Evolutionary conservation across 495 filamentous ascomycete genomes (phyloP), one percentile per base, ranked within the genome.

Genomic region (Penicillium argentinense): DNA sequence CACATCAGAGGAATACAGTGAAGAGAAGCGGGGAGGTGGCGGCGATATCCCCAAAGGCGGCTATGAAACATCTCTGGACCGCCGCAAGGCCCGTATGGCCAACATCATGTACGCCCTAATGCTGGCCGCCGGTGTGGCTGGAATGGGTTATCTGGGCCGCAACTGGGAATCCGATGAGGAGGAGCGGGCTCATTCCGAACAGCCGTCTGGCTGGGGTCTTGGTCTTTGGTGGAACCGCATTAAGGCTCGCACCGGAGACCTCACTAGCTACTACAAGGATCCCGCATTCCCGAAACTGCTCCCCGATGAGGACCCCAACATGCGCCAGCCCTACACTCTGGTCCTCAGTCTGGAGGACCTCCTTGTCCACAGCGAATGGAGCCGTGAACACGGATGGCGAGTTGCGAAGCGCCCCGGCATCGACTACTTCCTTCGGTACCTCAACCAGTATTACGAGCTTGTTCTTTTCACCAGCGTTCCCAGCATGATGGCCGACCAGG

Each of bases 361-460:
- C 53, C 77, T 97, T 21, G 82, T 98, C 25, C 92, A 97, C 68
- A 90, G 85, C 63, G 88, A 95, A 57, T 98, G 93, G 93, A 81
- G 81, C 16, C 81, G 91, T 39, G 86, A 97, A 56, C 87, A 97
- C 56, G 93, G 93, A 21, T 98, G 93, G 92, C 83, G 92, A 46
- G 80, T 92, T 54, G 93, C 93, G 30, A 98, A 98, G 72, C 82
- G 93, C 25, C 93, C 93, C 21, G 93, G 93, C 29, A 78, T 96
- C 34, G 93, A 98, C 71, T 98, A 98, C 74, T 97, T 98, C 74
- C 67, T 98, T 42, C 88, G 87, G 59, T 98, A 98, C 63, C 77
- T 98, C 28, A 90, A 85, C 68, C 89, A 96, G 63, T 97, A 97
- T 75, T 98, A 96, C 67, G 93, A 98, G 64, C 76, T 98, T 17